A percentile compares a stretch with the other conserved stretches of the same genome.
These are phyloP conservation scores for Quercus dentata DNA, from an alignment of 306 rosid genomes.

Conservation along the genomic window DNA sequence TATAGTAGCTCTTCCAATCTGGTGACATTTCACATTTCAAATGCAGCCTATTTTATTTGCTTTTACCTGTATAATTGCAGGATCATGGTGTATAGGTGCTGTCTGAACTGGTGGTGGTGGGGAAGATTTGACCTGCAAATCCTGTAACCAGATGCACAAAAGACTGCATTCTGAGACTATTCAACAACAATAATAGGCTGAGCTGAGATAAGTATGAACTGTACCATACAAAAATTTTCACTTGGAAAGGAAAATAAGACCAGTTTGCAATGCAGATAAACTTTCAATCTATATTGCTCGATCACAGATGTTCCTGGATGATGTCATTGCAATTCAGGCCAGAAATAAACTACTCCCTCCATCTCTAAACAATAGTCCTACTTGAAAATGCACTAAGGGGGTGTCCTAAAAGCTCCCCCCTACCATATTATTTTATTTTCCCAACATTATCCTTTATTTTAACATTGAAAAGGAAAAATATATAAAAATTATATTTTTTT, in stretches of 20 bases:
- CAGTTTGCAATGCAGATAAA: background rate
- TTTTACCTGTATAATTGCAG: conserved; percentile 24
- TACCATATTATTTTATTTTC: too few relatives aligned
- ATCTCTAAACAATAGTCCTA: too few relatives aligned
- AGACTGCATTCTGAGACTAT: background rate
- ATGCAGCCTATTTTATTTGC: background rate
- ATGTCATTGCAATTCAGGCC: background rate
- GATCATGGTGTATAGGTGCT: conserved; percentile 14
- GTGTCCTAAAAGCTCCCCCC: too few relatives aligned
- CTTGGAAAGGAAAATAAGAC: background rate
- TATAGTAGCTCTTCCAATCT: background rate
- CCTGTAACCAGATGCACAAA: conserved; percentile 13
- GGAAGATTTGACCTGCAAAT: conserved; percentile 23
- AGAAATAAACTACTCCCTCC: background rate
- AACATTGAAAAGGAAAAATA: too few relatives aligned
- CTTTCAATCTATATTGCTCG: background rate
- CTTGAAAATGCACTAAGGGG: too few relatives aligned
- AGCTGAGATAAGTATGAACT: background rate
- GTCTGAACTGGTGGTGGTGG: conserved; percentile 20
- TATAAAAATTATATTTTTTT: too few relatives aligned
- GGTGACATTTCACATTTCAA: background rate
- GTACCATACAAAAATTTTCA: background rate
- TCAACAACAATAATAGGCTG: background rate
- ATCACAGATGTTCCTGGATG: background rate
- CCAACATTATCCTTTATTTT: too few relatives aligned